Conservation (phyloP, 2,329 filamentous ascomycete genomes). For the Exophiala dermatitidis region DNA sequence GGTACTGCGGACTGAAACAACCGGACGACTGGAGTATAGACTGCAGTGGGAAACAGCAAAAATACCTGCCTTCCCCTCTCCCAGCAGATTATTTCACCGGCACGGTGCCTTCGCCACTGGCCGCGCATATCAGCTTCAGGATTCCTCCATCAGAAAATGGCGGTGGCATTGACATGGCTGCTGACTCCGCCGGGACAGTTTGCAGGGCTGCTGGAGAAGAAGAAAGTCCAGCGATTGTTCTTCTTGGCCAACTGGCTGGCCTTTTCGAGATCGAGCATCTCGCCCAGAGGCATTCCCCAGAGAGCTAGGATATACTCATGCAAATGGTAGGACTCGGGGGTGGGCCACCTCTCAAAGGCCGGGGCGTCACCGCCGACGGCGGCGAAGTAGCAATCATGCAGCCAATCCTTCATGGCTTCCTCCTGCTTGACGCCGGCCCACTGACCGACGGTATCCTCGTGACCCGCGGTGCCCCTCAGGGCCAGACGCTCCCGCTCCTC, state of each 20-base stretch:
- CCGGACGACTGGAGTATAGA: no score
- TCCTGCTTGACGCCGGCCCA: slow-evolving; percentile 49
- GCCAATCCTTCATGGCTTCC: slow-evolving; percentile 54
- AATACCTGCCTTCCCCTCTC: no score
- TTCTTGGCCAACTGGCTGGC: slow-evolving; percentile 33
- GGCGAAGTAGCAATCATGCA: slow-evolving; percentile 63
- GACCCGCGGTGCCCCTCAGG: slow-evolving; percentile 29
- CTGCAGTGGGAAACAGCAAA: no score
- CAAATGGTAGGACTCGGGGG: slow-evolving; percentile 33
- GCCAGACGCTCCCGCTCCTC: slow-evolving; percentile 32
- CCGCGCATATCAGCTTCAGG: no score
- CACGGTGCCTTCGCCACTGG: no score
- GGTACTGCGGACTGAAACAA: no score
- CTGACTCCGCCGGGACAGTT: slow-evolving; percentile 39
- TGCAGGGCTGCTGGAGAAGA: slow-evolving; percentile 38
- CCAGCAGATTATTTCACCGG: no score
- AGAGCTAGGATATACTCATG: slow-evolving; percentile 39
- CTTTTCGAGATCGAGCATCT: slow-evolving; percentile 41
- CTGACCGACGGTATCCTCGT: slow-evolving; percentile 34
- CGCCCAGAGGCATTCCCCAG: slow-evolving; percentile 42
- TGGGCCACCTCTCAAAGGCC: slow-evolving; percentile 58
- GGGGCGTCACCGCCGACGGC: slow-evolving; percentile 58
- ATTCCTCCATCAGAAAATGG: slow-evolving; percentile 32
- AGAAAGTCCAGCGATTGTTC: slow-evolving; percentile 36
- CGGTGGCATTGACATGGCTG: slow-evolving; percentile 40